These are phyloP conservation scores for Aethionema arabicum DNA, from an alignment of 345 rosid genomes.

Conservation along the genomic window DNA sequence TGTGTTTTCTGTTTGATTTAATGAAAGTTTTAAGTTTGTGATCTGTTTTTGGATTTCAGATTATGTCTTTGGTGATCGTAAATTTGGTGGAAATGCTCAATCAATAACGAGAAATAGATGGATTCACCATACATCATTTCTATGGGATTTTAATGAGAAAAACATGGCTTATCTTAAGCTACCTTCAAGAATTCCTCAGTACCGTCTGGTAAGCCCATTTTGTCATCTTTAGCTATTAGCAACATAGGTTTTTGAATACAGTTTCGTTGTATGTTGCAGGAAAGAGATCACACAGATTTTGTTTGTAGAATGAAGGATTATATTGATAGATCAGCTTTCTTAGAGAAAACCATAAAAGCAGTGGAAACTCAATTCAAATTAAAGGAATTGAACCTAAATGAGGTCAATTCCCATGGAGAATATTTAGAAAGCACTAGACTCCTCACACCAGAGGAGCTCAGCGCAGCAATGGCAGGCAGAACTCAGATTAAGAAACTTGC, in stretches of 20 bases:
- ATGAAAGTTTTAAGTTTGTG: not conserved
- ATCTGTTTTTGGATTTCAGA: conserved; percentile 40
- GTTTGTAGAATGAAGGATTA: conserved; percentile 64
- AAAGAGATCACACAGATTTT: conserved; percentile 66
- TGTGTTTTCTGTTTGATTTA: conserved; percentile 20
- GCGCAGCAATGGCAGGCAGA: conserved; percentile 10
- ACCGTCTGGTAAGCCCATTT: conserved; percentile 51
- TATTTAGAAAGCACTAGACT: conserved; percentile 24
- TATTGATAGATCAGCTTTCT: conserved; percentile 57
- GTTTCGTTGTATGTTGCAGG: conserved; percentile 36
- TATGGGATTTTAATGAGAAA: conserved; percentile 61
- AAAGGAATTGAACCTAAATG: conserved; percentile 22
- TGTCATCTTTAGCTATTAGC: not conserved
- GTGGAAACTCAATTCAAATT: conserved; percentile 36
- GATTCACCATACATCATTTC: conserved; percentile 83
- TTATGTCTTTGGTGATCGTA: conserved; percentile 77
- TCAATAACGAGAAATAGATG: conserved; percentile 71
- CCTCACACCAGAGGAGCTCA: conserved; percentile 23
- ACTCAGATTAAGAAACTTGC: conserved; percentile 15
- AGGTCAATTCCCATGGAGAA: conserved; percentile 15
- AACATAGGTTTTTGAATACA: not conserved
- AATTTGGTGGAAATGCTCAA: conserved; percentile 91
- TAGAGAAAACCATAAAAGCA: conserved; percentile 52
- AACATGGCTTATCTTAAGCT: conserved; percentile 77
- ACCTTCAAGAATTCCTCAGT: conserved; percentile 60